phyloP scores from a whole-genome alignment of 148 eudicot species.

The Dianthus caryophyllus region DNA sequence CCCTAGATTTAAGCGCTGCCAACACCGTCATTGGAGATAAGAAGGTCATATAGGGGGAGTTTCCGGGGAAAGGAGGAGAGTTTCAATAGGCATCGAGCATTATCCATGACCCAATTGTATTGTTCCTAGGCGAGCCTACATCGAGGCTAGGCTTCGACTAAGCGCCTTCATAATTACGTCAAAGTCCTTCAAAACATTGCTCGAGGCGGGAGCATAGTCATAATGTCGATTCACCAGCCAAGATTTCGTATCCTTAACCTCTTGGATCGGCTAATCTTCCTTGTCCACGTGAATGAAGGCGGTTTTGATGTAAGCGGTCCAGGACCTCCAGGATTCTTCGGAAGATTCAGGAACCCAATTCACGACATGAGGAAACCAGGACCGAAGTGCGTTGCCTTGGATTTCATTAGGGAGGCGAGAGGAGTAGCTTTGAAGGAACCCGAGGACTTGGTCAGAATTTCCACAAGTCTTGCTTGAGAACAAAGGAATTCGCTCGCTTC shows the following conservation, averaged over 20 bases:
- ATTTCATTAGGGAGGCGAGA: constrained; percentile 69
- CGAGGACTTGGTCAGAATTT: constrained; percentile 41
- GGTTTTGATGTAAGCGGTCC: constrained; percentile 53
- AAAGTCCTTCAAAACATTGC: constrained; percentile 74
- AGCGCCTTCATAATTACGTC: constrained; percentile 83
- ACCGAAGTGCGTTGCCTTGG: constrained; percentile 75
- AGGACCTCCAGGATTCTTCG: constrained; percentile 40
- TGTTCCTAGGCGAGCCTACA: constrained; percentile 90
- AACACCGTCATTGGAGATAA: constrained; percentile 78
- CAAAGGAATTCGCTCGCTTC: constrained; percentile 6
- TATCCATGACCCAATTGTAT: constrained; percentile 77
- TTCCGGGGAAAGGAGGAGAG: constrained; percentile 81
- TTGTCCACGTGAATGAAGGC: constrained; percentile 72
- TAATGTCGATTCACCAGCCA: constrained; percentile 81
- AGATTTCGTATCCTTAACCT: constrained; percentile 54
- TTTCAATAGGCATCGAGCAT: constrained; percentile 78
- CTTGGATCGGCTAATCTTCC: constrained; percentile 54
- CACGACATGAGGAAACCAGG: constrained; percentile 54
- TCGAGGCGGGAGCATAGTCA: constrained; percentile 74
- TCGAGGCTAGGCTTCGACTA: constrained; percentile 86
- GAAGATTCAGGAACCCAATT: constrained; percentile 55
- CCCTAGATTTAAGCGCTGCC: constrained; percentile 53
- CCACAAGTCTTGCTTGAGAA: constrained; percentile 50
- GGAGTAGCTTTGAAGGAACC: constrained; percentile 43
- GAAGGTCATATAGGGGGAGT: constrained; percentile 88